Evolutionary conservation across 495 filamentous ascomycete species (phyloP), one percentile per base, ranked within the genome.

Genomic region (Parachaetomium inaequale): DNA sequence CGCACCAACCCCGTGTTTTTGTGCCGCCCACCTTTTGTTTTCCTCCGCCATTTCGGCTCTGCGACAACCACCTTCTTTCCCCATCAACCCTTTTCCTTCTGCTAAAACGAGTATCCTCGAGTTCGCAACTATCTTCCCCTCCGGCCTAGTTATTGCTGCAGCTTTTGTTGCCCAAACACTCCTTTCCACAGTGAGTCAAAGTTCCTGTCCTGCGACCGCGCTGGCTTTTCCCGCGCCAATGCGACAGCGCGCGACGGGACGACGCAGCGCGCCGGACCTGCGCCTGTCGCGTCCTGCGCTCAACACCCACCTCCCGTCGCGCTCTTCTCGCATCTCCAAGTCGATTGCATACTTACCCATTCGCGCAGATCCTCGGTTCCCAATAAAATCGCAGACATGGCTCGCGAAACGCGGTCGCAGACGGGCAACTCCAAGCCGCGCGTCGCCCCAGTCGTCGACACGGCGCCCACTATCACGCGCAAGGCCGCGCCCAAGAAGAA

Each of bases 361-460:
- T 51, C 38, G n/a, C 25, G 17, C 55, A 68, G 66, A 62, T 42
- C 26, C 14, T 56, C 52, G 46, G 21, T 54, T 51, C 21, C 34
- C 31, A 51, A 53, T 68, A 69, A 55, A 61, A 67, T 66, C 38
- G 21, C 40, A 62, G 38, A 28, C 0, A 83, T 83, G 81, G 70
- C 80, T 70, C 79, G 80, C 67, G 81, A 83, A 76, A 84, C 81
- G 55, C 79, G 81, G 61, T 82, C 80, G 50, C 66, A 70, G 58
- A 84, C 81, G 43, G 81, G 81, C 72, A 80, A 84, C 70, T 79
- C 81, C 50, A 76, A 75, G 65, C 81, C 81, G 62, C 78, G 81
- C 66, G 75, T 83, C 66, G 79, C 83, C 70, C 74, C 76, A 49
- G 75, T 75, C 21, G 71, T 81, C 64, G 75, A 81, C 68, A 82